These are phyloP conservation scores for Buddleja alternifolia DNA, from an alignment of 257 asterid genomes.

Conservation along the genomic window DNA sequence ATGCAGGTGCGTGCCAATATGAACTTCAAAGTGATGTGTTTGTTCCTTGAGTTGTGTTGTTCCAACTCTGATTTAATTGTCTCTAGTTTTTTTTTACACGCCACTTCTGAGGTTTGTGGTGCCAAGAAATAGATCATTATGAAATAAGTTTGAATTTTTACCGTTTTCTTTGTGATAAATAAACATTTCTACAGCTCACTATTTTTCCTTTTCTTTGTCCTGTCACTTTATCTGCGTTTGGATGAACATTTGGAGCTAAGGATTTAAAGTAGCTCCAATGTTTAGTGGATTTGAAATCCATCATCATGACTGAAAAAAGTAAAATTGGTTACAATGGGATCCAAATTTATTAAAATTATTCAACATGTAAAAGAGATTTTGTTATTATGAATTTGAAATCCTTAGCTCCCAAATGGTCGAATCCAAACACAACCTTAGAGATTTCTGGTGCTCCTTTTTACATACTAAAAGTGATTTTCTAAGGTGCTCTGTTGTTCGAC, in stretches of 20 bases:
- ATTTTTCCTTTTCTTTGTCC: too few species aligned
- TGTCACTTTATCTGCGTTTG: too few species aligned
- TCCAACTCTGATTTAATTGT: neutral
- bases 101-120: conserved; percentile 7
- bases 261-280: too few species aligned
- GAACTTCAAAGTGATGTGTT: conserved; percentile 5
- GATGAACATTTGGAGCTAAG: too few species aligned
- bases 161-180: neutral
- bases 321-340: too few species aligned
- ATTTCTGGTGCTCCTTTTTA: neutral
- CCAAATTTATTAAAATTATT: too few species aligned
- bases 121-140: neutral
- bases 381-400: too few species aligned
- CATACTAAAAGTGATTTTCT: neutral
- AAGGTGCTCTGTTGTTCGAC: conserved; percentile 3
- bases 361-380: too few species aligned
- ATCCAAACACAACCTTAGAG: neutral
- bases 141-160: neutral
- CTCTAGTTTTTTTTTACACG: neutral
- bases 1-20: conserved; percentile 71
- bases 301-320: too few species aligned
- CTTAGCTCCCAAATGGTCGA: too few species aligned
- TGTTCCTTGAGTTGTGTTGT: neutral
- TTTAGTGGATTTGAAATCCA: too few species aligned
- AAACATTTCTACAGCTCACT: too few species aligned